A percentile compares a stretch with the other conserved stretches of the same genome.
Conservation (phyloP, 2,329 filamentous ascomycete genomes). For the Rhynchosporium secalis region DNA sequence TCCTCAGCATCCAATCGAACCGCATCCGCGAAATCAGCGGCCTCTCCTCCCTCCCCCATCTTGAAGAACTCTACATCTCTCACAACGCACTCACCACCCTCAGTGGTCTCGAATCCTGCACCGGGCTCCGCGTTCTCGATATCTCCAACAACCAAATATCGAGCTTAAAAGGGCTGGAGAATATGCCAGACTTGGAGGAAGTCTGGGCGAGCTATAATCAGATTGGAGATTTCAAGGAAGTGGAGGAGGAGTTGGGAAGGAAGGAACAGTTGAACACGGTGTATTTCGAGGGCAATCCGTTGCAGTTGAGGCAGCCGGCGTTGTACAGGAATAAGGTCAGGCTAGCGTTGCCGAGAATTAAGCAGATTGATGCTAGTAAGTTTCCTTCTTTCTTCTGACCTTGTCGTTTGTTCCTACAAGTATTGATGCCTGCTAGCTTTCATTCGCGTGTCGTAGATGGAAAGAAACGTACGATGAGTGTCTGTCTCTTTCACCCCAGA, state of each 20-base stretch:
- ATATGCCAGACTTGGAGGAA: slow-evolving; percentile 75
- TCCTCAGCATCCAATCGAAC: slow-evolving; percentile 95
- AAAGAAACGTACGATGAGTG: not conserved
- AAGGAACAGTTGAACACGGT: slow-evolving; percentile 84
- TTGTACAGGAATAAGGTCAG: slow-evolving; percentile 93
- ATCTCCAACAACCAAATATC: slow-evolving; percentile 84
- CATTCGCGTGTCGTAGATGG: slow-evolving; percentile 37
- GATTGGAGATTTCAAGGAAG: slow-evolving; percentile 75
- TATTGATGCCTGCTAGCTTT: slow-evolving; percentile 31
- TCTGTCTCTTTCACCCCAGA: not conserved
- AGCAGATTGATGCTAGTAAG: slow-evolving; percentile 97
- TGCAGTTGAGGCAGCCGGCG: slow-evolving; percentile 77
- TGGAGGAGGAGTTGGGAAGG: slow-evolving; percentile 74
- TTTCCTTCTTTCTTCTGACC: slow-evolving; percentile 37
- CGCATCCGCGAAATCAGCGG: slow-evolving; percentile 78
- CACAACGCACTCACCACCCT: slow-evolving; percentile 87
- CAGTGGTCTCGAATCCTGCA: slow-evolving; percentile 65
- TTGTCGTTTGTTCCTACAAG: not conserved
- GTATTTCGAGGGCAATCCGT: slow-evolving; percentile 92
- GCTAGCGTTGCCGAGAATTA: slow-evolving; percentile 80
- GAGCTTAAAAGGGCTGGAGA: slow-evolving; percentile 70
- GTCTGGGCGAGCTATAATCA: slow-evolving; percentile 93
- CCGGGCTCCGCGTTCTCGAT: slow-evolving; percentile 74
- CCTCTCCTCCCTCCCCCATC: slow-evolving; percentile 68
- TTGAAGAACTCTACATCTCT: slow-evolving; percentile 94